phyloP scores from a whole-genome alignment of 1,284 basidiomycete genomes.

The Ceraceosorus bombacis region DNA sequence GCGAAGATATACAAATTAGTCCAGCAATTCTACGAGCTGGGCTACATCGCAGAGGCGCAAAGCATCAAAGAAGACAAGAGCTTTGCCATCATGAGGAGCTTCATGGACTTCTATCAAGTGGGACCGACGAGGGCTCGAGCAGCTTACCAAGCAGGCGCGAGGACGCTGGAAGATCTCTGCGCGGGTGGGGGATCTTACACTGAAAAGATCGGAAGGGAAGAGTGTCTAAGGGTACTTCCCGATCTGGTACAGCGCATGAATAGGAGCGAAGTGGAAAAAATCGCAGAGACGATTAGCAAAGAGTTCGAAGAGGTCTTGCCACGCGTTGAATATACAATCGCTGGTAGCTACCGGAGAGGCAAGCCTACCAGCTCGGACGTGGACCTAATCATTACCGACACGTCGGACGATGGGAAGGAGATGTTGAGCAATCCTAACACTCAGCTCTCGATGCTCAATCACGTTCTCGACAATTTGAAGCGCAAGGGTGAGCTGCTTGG shows the following conservation, averaged over 20 bases:
- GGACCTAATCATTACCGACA: constrained; percentile 24
- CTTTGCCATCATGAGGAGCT: constrained; percentile 25
- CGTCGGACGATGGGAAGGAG: constrained; percentile 6
- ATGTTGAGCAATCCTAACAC: constrained; percentile 3
- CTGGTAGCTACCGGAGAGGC: constrained; percentile 30
- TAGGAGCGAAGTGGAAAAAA: constrained; percentile 20
- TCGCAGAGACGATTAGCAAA: constrained; percentile 9
- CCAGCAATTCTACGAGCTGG: constrained; percentile 26
- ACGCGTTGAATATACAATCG: constrained; percentile 19
- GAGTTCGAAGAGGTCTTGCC: constrained; percentile 13
- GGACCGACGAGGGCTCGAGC: constrained; percentile 31
- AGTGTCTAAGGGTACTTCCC: constrained; percentile 23
- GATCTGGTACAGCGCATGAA: constrained; percentile 24
- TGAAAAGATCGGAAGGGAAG: constrained; percentile 17
- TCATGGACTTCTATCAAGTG: constrained; percentile 38
- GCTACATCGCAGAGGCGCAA: constrained; percentile 32
- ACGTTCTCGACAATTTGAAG: constrained; percentile 21
- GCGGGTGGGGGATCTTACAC: constrained; percentile 18
- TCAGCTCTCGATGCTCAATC: constrained; percentile 12
- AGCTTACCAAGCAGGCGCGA: constrained; percentile 33
- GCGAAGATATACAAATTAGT: constrained; percentile 28
- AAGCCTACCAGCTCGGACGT: constrained; percentile 28
- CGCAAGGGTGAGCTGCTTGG: constrained; percentile 9
- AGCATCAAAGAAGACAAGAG: constrained; percentile 28
- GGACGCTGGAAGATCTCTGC: constrained; percentile 30